Evolutionary conservation across 352 stramenopile species (phyloP).

Genomic region (Phytophthora europaea): DNA sequence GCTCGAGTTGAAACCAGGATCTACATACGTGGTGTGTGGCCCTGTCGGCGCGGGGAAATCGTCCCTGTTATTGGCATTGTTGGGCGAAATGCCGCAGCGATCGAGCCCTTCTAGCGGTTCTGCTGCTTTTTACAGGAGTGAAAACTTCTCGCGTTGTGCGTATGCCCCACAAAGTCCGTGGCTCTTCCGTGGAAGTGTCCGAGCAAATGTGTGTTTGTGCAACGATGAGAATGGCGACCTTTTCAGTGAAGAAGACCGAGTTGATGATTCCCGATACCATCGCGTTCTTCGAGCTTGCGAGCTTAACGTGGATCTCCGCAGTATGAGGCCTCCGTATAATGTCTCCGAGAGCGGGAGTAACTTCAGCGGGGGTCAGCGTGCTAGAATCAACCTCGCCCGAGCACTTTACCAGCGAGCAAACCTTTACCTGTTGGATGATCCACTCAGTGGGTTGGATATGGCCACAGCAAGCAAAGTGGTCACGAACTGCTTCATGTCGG

Average conservation of each 20-base stretch:
- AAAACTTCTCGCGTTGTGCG: conserved; percentile 33
- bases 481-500: conserved; percentile 49
- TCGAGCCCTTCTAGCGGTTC: not conserved
- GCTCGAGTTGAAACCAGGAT: conserved; percentile 47
- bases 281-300: conserved; percentile 75
- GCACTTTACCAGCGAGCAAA: conserved; percentile 74
- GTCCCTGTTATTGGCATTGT: conserved; percentile 94
- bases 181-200: conserved; percentile 73
- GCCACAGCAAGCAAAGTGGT: conserved; percentile 67
- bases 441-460: conserved; percentile 83
- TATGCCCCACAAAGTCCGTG: conserved; percentile 86
- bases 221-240: conserved; percentile 21
- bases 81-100: conserved; percentile 95
- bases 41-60: conserved; percentile 96
- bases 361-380: conserved; percentile 88
- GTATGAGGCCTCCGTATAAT: conserved; percentile 50
- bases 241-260: not conserved
- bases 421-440: conserved; percentile 92
- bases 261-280: conserved; percentile 58
- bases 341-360: conserved; percentile 80
- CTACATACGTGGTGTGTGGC: conserved; percentile 83
- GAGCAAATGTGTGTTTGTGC: conserved; percentile 73
- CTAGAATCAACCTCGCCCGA: conserved; percentile 88
- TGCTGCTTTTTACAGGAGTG: not conserved
- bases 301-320: conserved; percentile 71